phyloP scores from a whole-genome alignment of 768 basidiomycete species.

The Amanita rimosa region DNA sequence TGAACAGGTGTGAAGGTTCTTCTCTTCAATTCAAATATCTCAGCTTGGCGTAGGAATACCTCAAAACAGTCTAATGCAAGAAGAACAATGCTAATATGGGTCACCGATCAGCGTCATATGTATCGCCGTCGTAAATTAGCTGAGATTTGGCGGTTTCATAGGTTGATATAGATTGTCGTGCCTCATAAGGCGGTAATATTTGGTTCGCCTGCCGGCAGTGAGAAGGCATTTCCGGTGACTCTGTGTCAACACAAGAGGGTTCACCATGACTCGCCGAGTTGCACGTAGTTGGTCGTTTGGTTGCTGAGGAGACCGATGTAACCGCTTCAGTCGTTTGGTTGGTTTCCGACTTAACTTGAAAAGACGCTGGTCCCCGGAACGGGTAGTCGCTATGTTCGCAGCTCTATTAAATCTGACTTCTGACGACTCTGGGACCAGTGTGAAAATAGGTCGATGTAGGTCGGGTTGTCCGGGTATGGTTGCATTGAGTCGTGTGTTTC shows the following conservation, averaged over 20 bases:
- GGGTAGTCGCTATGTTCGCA: background rate
- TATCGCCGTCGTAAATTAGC: background rate
- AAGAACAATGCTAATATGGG: background rate
- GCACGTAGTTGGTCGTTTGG: background rate
- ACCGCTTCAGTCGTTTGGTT: background rate
- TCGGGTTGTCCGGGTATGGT: slow-evolving; percentile 11
- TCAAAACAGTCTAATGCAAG: slow-evolving; percentile 43
- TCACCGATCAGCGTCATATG: background rate
- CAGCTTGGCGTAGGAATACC: slow-evolving; percentile 36
- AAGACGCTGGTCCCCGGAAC: too few relatives aligned
- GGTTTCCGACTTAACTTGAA: slow-evolving; percentile 6
- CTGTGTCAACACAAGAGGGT: background rate
- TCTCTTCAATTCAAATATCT: background rate
- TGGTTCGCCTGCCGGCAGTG: background rate
- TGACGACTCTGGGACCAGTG: slow-evolving; percentile 18
- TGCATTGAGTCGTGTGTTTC: slow-evolving; percentile 33
- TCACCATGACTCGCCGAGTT: background rate
- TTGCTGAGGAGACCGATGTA: background rate
- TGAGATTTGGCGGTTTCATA: slow-evolving; percentile 2
- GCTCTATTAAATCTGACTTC: slow-evolving; percentile 27
- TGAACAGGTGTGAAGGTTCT: slow-evolving; percentile 43
- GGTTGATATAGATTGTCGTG: slow-evolving; percentile 5
- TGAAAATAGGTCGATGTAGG: slow-evolving; percentile 17
- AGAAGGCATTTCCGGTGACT: background rate
- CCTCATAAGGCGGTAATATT: background rate